Conservation (phyloP, 2,329 filamentous ascomycete species). For the Pyricularia pennisetigena region DNA sequence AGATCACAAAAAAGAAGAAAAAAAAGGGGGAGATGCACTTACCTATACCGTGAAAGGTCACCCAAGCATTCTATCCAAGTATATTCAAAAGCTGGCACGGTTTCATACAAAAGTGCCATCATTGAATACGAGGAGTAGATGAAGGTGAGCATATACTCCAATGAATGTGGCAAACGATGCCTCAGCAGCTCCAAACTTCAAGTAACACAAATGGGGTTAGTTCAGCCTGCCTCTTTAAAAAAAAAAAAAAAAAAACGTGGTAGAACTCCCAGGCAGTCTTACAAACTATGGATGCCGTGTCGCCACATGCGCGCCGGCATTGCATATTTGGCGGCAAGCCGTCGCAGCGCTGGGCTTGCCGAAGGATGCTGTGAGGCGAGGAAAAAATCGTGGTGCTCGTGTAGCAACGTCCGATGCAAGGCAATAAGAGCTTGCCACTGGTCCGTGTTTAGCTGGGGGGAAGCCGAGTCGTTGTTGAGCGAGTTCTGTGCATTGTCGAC, state of each 20-base stretch:
- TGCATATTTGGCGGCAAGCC: slow-evolving; percentile 68
- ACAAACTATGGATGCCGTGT: slow-evolving; percentile 77
- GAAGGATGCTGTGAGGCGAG: slow-evolving; percentile 79
- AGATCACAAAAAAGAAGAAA: too few species aligned
- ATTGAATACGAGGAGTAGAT: slow-evolving; percentile 86
- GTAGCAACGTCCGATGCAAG: slow-evolving; percentile 67
- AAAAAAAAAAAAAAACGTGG: too few species aligned
- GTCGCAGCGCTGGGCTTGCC: slow-evolving; percentile 55
- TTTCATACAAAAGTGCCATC: slow-evolving; percentile 81
- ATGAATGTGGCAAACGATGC: slow-evolving; percentile 61
- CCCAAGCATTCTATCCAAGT: slow-evolving; percentile 94
- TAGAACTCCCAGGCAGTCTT: neutral
- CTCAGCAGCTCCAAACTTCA: slow-evolving; percentile 58
- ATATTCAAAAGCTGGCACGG: slow-evolving; percentile 70
- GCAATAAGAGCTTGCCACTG: slow-evolving; percentile 82
- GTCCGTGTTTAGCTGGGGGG: slow-evolving; percentile 44
- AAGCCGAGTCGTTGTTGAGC: slow-evolving; percentile 29
- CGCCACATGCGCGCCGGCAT: slow-evolving; percentile 96
- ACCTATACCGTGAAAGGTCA: slow-evolving; percentile 66
- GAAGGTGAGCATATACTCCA: slow-evolving; percentile 86
- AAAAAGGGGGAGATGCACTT: too few species aligned
- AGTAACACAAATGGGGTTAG: neutral
- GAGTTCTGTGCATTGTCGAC: slow-evolving; percentile 54
- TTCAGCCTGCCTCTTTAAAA: neutral
- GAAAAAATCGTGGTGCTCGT: slow-evolving; percentile 82